Evolutionary conservation across 371 early-diverging fungal genomes (phyloP).

Genomic region (Entomophthora muscae): DNA sequence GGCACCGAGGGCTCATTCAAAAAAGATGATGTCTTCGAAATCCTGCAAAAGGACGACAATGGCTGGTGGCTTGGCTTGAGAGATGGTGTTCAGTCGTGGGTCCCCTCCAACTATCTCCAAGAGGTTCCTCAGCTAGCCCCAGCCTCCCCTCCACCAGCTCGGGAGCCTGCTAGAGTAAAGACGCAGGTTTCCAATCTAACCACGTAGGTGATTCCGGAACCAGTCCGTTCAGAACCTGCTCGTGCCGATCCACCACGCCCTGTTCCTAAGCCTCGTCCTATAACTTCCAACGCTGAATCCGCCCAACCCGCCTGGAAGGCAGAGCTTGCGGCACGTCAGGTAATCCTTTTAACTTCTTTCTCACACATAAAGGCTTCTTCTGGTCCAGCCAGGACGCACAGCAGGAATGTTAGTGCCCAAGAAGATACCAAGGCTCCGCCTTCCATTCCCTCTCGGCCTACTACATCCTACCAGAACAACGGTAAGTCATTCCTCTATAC

Average conservation of each 20-base stretch:
- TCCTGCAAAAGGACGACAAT: constrained; percentile 57
- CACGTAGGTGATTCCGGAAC: neutral
- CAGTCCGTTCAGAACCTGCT: neutral
- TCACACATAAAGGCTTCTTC: no score
- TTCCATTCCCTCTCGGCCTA: neutral
- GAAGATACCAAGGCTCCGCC: neutral
- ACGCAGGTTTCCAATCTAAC: neutral
- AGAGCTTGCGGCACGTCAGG: constrained; percentile 29
- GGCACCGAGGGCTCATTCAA: constrained; percentile 47
- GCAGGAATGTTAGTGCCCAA: neutral
- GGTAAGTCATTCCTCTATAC: neutral
- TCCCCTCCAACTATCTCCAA: constrained; percentile 56
- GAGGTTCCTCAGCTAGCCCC: constrained; percentile 32
- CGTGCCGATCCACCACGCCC: constrained; percentile 6
- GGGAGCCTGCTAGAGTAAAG: constrained; percentile 2
- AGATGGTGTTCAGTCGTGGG: constrained; percentile 64
- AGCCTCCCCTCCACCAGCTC: constrained; percentile 18
- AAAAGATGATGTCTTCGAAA: constrained; percentile 47
- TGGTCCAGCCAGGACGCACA: no score
- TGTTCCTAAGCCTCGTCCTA: constrained; percentile 16
- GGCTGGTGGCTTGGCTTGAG: constrained; percentile 69
- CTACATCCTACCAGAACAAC: neutral
- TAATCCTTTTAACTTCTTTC: neutral
- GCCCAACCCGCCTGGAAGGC: constrained; percentile 26
- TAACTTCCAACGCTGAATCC: constrained; percentile 10